phyloP scores from a whole-genome alignment of 2,329 filamentous ascomycete genomes.

The Aspergillus fructus region DNA sequence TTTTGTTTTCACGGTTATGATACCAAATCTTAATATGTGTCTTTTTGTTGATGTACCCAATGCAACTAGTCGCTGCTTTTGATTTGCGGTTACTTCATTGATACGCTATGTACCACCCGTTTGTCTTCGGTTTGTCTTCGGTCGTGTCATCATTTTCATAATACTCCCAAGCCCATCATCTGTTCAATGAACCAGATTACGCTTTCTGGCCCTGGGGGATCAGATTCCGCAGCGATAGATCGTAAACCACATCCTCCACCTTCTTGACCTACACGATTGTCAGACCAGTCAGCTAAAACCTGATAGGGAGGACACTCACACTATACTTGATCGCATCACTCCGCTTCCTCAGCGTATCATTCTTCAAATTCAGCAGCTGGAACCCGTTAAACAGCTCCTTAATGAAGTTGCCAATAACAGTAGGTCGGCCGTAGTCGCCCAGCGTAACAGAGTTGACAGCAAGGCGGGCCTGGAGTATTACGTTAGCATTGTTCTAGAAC shows the following conservation, averaged over 20 bases:
- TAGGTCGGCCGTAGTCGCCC: conserved; percentile 79
- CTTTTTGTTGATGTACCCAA: not conserved
- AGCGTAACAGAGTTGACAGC: conserved; percentile 93
- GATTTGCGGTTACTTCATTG: not conserved
- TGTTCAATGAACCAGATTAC: conserved; percentile 3
- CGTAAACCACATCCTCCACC: conserved; percentile 97
- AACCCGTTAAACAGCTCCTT: conserved; percentile 96
- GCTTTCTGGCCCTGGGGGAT: conserved; percentile 53
- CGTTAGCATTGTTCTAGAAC: too few species aligned
- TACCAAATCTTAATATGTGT: conserved; percentile 3
- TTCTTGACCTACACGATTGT: conserved; percentile 71
- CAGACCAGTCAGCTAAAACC: not conserved
- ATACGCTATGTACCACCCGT: not conserved
- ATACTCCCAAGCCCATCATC: not conserved
- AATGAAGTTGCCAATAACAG: conserved; percentile 86
- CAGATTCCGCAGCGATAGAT: conserved; percentile 82
- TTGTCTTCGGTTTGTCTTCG: not conserved
- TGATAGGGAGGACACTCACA: conserved; percentile 34
- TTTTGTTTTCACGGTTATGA: conserved; percentile 6
- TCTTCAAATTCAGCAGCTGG: conserved; percentile 96
- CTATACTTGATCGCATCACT: conserved; percentile 95
- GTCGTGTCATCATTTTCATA: conserved; percentile 3
- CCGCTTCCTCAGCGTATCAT: conserved; percentile 82
- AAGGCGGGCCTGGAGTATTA: conserved; percentile 62
- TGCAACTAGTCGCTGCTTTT: not conserved